A percentile compares a stretch with the other conserved stretches of the same genome.
These are phyloP conservation scores for Stagonosporopsis rhizophila DNA, from an alignment of 2,329 filamentous ascomycete species.

Conservation along the genomic window DNA sequence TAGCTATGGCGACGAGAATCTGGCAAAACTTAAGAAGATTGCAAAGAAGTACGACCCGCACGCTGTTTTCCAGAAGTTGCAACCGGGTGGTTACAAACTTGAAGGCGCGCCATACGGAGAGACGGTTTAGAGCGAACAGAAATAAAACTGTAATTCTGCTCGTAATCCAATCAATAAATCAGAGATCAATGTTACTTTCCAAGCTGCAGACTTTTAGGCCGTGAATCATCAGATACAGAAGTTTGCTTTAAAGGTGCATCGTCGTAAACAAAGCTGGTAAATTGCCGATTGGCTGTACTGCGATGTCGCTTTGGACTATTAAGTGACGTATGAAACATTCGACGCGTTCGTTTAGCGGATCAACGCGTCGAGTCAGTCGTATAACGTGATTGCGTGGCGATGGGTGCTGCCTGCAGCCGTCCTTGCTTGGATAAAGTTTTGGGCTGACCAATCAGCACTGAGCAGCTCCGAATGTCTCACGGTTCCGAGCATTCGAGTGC, in stretches of 20 bases:
- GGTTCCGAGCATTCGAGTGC: constrained; percentile 23
- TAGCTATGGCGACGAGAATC: constrained; percentile 52
- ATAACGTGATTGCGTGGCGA: constrained; percentile 19
- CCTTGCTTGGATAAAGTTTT: constrained; percentile 9
- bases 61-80: constrained; percentile 32
- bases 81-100: constrained; percentile 31
- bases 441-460: constrained; percentile 9
- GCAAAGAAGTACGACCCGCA: constrained; percentile 32
- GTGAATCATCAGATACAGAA: neutral
- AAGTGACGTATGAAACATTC: neutral
- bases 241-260: neutral
- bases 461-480: constrained; percentile 23
- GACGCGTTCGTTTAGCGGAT: constrained; percentile 1
- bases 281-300: neutral
- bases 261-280: neutral
- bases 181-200: too few relatives aligned
- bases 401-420: constrained; percentile 16
- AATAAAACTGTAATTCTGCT: too few relatives aligned
- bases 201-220: too few relatives aligned
- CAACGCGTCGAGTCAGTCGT: constrained; percentile 7
- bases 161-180: too few relatives aligned
- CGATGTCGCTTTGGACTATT: neutral
- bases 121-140: too few relatives aligned
- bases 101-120: constrained; percentile 21
- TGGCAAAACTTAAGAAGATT: constrained; percentile 28